These are phyloP conservation scores for Mucuna pruriens DNA, from an alignment of 306 rosid genomes.

Conservation along the genomic window DNA sequence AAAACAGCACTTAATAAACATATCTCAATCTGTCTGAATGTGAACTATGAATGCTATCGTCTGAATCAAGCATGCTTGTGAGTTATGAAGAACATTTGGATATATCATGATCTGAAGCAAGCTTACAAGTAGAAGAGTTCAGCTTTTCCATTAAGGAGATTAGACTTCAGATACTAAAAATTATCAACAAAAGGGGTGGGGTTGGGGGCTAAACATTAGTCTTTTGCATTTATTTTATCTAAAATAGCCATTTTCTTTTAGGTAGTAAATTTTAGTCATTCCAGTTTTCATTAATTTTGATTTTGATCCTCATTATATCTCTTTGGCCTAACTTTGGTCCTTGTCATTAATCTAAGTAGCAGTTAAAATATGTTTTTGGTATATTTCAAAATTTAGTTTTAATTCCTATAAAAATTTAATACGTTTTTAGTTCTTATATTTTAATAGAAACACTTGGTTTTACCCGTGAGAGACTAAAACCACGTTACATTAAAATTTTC, in stretches of 20 bases:
- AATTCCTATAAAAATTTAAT: no score
- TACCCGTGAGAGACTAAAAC: no score
- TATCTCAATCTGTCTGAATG: slow-evolving; percentile 21
- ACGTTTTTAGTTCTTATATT: no score
- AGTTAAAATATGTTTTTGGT: no score
- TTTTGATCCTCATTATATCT: not conserved
- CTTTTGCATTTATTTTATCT: not conserved
- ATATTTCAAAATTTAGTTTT: no score
- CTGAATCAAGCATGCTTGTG: slow-evolving; percentile 31
- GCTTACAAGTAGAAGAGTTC: not conserved
- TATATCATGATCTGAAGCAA: not conserved
- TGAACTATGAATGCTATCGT: not conserved
- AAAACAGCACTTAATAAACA: not conserved
- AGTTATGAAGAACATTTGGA: slow-evolving; percentile 1
- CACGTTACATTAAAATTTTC: no score
- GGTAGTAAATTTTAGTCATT: not conserved
- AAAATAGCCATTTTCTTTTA: not conserved
- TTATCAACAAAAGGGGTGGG: not conserved
- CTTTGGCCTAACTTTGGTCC: not conserved
- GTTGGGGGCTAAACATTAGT: not conserved
- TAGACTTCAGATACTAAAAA: not conserved
- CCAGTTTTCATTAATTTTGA: not conserved
- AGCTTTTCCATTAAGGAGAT: not conserved
- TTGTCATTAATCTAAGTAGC: not conserved
- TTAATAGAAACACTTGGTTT: no score